These are phyloP conservation scores for Trametes villosa DNA, from an alignment of 768 basidiomycete genomes.

Conservation along the genomic window DNA sequence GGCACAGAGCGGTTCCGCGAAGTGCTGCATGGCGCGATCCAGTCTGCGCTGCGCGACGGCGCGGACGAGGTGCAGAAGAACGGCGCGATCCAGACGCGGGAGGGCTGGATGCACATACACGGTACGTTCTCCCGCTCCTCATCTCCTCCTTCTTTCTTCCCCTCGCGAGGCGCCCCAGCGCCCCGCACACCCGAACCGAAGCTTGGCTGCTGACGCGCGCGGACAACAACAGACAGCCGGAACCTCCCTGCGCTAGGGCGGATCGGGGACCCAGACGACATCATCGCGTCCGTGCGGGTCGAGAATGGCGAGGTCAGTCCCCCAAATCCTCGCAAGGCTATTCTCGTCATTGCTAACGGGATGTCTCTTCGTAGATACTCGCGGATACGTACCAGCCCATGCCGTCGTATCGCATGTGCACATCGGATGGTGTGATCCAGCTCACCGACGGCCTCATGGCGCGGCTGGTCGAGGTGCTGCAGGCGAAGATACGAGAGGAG, in stretches of 20 bases:
- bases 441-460: constrained; percentile 69
- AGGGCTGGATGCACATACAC: constrained; percentile 91
- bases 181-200: background rate
- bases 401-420: constrained; percentile 84
- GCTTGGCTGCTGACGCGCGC: too few relatives aligned
- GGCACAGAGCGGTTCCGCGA: constrained; percentile 58
- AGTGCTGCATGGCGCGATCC: constrained; percentile 64
- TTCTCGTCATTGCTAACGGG: background rate
- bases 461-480: constrained; percentile 49
- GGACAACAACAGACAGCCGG: constrained; percentile 55
- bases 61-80: constrained; percentile 69
- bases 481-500: constrained; percentile 26
- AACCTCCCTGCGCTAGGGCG: constrained; percentile 76
- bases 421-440: constrained; percentile 68
- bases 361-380: constrained; percentile 63
- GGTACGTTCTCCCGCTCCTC: constrained; percentile 37
- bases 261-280: constrained; percentile 85
- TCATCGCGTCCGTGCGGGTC: constrained; percentile 76
- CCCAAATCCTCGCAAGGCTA: background rate
- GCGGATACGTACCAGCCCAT: constrained; percentile 80
- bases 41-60: constrained; percentile 47
- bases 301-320: constrained; percentile 62
- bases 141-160: background rate
- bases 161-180: background rate
- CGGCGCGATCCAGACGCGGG: constrained; percentile 63